Conservation (phyloP, 805 yeast species). For the Starmerella asiatica region DNA sequence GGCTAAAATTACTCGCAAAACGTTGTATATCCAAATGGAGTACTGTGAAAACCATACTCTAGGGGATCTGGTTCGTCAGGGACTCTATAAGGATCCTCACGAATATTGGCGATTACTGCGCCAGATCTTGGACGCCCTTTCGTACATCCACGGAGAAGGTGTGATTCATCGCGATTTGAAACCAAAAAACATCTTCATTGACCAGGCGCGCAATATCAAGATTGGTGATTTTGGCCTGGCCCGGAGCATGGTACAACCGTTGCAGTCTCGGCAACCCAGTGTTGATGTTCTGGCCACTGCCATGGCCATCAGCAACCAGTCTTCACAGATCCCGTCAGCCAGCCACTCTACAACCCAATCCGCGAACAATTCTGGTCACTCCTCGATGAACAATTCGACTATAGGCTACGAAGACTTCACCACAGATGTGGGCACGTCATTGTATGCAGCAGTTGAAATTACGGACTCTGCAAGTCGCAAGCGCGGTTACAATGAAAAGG, state of each 20-base stretch:
- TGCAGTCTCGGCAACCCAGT: conserved; percentile 6
- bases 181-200: conserved; percentile 92
- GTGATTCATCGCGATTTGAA: conserved; percentile 90
- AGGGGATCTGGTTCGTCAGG: conserved; percentile 66
- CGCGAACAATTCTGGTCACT: neutral
- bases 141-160: conserved; percentile 85
- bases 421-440: conserved; percentile 84
- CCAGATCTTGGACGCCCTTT: conserved; percentile 77
- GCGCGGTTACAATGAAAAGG: conserved; percentile 81
- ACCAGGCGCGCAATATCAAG: conserved; percentile 73
- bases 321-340: neutral
- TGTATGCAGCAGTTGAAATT: conserved; percentile 86
- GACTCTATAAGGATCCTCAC: conserved; percentile 52
- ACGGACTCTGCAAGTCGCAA: conserved; percentile 28
- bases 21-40: conserved; percentile 93
- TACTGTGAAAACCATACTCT: conserved; percentile 92
- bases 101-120: conserved; percentile 86
- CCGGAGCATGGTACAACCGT: conserved; percentile 35
- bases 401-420: conserved; percentile 58
- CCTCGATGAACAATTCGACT: neutral
- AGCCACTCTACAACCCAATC: neutral
- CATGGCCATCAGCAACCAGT: neutral
- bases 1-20: conserved; percentile 31
- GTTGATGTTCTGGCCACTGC: neutral
- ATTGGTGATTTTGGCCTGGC: conserved; percentile 98